Conservation (phyloP, 257 asterid species). For the Prunella vulgaris region DNA sequence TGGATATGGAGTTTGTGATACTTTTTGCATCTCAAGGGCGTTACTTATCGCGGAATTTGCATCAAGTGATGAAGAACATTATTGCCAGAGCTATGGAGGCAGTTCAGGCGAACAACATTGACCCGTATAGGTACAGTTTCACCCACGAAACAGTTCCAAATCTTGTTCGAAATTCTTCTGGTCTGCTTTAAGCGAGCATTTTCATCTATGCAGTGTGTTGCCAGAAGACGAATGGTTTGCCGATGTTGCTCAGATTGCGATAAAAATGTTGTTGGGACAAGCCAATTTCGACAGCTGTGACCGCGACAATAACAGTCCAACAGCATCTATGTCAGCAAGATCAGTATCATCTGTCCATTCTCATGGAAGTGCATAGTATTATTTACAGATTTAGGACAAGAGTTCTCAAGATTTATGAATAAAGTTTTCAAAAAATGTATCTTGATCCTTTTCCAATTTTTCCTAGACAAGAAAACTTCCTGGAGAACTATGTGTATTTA, state of each 20-base stretch:
- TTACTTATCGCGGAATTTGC: slow-evolving; percentile 79
- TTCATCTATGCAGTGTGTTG: slow-evolving; percentile 38
- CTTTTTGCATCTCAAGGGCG: slow-evolving; percentile 93
- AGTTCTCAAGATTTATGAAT: not conserved
- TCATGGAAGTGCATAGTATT: slow-evolving; percentile 50
- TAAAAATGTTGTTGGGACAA: slow-evolving; percentile 69
- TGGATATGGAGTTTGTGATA: slow-evolving; percentile 97
- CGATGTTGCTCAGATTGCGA: slow-evolving; percentile 87
- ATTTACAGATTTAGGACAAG: not conserved
- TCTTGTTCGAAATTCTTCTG: not conserved
- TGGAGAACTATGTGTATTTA: too few relatives aligned
- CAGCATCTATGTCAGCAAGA: slow-evolving; percentile 57
- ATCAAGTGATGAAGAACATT: slow-evolving; percentile 85
- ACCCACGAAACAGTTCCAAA: not conserved
- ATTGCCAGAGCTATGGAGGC: slow-evolving; percentile 86
- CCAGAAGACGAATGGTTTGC: slow-evolving; percentile 98
- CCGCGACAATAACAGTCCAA: slow-evolving; percentile 51
- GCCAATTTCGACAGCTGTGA: slow-evolving; percentile 50
- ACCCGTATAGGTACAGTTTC: slow-evolving; percentile 64
- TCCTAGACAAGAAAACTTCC: not conserved
- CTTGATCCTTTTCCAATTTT: not conserved
- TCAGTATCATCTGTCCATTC: slow-evolving; percentile 66
- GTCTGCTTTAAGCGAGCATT: not conserved
- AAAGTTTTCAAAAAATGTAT: not conserved
- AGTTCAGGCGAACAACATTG: slow-evolving; percentile 66